Evolutionary conservation across 2,329 filamentous ascomycete genomes (phyloP), one percentile per base, ranked within the genome.

Genomic region (Neocatenulostroma microsporum): DNA sequence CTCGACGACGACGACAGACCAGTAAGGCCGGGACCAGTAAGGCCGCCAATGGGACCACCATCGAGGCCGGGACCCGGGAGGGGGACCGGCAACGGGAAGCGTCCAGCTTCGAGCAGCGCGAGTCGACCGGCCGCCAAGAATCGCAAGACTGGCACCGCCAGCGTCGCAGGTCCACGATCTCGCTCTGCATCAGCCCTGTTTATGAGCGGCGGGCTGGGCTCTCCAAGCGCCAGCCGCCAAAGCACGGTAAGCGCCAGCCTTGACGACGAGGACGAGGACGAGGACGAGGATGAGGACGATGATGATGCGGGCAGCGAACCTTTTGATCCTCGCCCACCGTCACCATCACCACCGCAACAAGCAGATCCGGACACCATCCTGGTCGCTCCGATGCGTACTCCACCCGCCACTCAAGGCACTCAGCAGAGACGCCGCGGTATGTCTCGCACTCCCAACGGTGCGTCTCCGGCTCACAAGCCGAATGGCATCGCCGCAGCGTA

Each of bases 151-250:
- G n/a, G n/a, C n/a, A n/a, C n/a, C 4, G 5, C 28, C 28, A 28
- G 15, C 13, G 26, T 11, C 26, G 26, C 26, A 7, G 26, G 26
- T 10, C 15, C 26, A 13, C n/a, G 10, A 7, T 10, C 26, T 30
- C 28, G 7, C n/a, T 10, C 8, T 15, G 11, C 5, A 6, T 30
- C 28, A 17, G 28, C 9, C 5, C 4, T 18, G 3, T 17, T 31
- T 5, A 37, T 37, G 35, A 31, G 35, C 14, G 35, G 35, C 6
- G 35, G 26, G 5, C 23, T 33, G 20, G 34, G 27, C n/a, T 4
- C 3, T 9, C 23, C n/a, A 15, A 13, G 7, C 10, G 7, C 27
- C 12, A 30, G 4, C 15, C 5, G 11, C 8, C 12, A 14, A 26
- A 12, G 15, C 3, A 15, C 30, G 21, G 24, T 7, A 12, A 28